A percentile compares a stretch with the other conserved stretches of the same genome.
These are phyloP conservation scores for Hypomontagnella submonticulosa DNA, from an alignment of 495 filamentous ascomycete species.

Conservation along the genomic window DNA sequence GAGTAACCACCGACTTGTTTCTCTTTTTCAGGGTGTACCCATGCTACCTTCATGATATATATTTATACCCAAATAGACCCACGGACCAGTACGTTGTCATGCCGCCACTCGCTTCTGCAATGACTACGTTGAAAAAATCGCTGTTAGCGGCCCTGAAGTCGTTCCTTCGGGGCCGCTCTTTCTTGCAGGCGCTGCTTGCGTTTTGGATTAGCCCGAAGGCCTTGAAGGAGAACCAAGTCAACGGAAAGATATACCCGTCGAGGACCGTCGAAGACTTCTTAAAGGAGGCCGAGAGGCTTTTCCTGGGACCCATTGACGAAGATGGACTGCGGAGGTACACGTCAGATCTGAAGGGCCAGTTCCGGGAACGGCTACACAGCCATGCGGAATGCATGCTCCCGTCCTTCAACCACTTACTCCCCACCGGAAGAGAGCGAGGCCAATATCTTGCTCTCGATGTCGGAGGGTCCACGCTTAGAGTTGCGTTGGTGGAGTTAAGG, in stretches of 20 bases:
- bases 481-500: conserved; percentile 78
- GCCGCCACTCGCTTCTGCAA: conserved; percentile 57
- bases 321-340: conserved; percentile 55
- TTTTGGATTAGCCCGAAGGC: conserved; percentile 59
- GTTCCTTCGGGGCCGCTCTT: conserved; percentile 61
- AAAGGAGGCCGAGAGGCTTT: conserved; percentile 48
- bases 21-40: conserved; percentile 10
- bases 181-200: conserved; percentile 62
- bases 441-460: conserved; percentile 68
- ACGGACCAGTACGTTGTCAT: conserved; percentile 52
- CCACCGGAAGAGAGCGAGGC: conserved; percentile 76
- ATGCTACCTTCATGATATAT: conserved; percentile 46
- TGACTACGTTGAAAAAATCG: conserved; percentile 58
- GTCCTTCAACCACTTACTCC: conserved; percentile 76
- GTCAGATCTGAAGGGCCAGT: conserved; percentile 58
- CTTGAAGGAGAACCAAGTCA: conserved; percentile 50
- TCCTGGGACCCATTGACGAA: conserved; percentile 52
- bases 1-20: conserved; percentile 32
- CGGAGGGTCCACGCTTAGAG: conserved; percentile 83
- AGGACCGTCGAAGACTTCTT: conserved; percentile 47
- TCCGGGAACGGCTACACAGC: conserved; percentile 56
- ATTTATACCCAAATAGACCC: conserved; percentile 37
- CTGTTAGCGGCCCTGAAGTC: conserved; percentile 59
- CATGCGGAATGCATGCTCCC: conserved; percentile 66
- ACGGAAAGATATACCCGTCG: conserved; percentile 37